Evolutionary conservation across 768 basidiomycete genomes (phyloP), one percentile per base, ranked within the genome.

Genomic region (Leccinum disarticulatum): DNA sequence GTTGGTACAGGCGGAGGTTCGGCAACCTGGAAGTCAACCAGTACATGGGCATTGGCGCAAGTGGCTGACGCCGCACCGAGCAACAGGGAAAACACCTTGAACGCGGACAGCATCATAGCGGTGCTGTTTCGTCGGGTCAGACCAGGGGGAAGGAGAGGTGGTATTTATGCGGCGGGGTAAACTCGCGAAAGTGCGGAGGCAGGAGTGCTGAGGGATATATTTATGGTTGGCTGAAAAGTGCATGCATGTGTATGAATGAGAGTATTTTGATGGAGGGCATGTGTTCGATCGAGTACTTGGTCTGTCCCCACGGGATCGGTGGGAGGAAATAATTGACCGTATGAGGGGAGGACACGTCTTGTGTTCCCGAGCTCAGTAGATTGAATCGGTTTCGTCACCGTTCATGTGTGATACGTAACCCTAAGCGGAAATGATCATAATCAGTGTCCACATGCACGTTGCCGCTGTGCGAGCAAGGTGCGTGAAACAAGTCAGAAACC

Each of bases 1-100:
- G 73, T 70, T 11, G 90, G 88, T n/a, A 91, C 76, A 3, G 85
- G 81, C 13, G 87, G 87, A 4, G 90, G 88, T 62, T 91, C 84
- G 10, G 85, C 78, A 56, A 91, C 87, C 69, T 90, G 88, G 68
- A 91, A 91, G 68, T 84, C 76, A 43, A 80, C 77, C n/a, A 81
- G 71, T 13, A 67, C 70, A 25, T 73, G 70, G 7, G 75, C 68
- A 22, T 52, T 52, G 22, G 63, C 61, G 3, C 62, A 56, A 47
- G 56, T 15, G 11, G 53, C 59, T 5, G 66, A 52, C 14, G 61
- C 48, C 17, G 61, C 51, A 8, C 54, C 57, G 17, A 68, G 52
- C 31, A 70, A 50, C 47, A 59, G 47, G 41, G 54, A 56, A 36
- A 68, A 58, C 33, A 52, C 56, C 33, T 53, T 58, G 59, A 60